Evolutionary conservation across 2,329 filamentous ascomycete species (phyloP).

Genomic region (Colletotrichum orbiculare): DNA sequence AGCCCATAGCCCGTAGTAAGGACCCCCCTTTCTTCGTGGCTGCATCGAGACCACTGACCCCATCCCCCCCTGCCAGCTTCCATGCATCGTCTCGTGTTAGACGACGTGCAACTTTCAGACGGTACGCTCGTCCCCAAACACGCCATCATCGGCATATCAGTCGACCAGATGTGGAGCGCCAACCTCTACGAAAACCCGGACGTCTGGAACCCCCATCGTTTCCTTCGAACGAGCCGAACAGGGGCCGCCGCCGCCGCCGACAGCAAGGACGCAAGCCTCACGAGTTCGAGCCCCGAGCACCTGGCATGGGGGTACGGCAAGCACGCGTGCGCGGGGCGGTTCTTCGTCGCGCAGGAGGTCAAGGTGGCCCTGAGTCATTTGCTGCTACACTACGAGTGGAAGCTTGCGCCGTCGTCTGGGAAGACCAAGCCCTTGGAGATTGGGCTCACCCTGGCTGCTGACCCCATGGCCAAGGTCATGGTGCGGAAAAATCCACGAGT

Average conservation of each 20-base stretch:
- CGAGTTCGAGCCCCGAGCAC: conserved; percentile 41
- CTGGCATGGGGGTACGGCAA: conserved; percentile 49
- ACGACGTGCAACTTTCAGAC: conserved; percentile 35
- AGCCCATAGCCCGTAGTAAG: conserved; percentile 22
- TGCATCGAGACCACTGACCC: too few species aligned
- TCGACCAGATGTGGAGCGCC: conserved; percentile 31
- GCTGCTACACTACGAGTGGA: too few species aligned
- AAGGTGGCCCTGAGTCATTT: conserved; percentile 40
- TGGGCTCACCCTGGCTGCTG: too few species aligned
- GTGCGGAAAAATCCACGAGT: too few species aligned
- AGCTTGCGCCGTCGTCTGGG: too few species aligned
- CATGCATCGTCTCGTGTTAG: conserved; percentile 1
- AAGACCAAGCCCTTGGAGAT: too few species aligned
- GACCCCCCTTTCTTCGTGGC: too few species aligned
- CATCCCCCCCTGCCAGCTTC: not conserved
- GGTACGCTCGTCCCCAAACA: conserved; percentile 38
- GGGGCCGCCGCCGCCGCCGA: conserved; percentile 2
- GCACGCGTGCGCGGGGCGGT: conserved; percentile 51
- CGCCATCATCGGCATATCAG: conserved; percentile 22
- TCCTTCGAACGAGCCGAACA: conserved; percentile 20
- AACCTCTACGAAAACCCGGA: conserved; percentile 35
- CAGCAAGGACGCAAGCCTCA: conserved; percentile 39
- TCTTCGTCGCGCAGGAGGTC: conserved; percentile 49
- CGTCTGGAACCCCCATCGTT: conserved; percentile 38
- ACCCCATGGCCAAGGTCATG: too few species aligned